Base-by-base conservation (phyloP, 345 rosid species). In the Eucalyptus sp. region DNA sequence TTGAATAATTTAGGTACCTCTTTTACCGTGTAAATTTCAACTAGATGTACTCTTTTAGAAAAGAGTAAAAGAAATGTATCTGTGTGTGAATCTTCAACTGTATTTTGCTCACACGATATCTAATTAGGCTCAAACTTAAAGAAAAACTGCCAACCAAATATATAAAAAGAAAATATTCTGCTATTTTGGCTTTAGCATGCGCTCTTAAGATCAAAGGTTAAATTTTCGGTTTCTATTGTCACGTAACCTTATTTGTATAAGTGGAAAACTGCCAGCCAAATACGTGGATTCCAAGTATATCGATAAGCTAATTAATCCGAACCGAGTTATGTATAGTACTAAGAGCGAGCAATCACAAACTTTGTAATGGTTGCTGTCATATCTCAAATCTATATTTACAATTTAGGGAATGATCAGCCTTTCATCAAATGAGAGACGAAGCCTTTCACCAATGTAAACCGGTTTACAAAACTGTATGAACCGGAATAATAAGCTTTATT, bases 291-390 rank as follows among this genome's bases (percentile, higher is more conserved):
- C 64, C 64, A 58, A 58, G 14, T 25, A 58, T 25, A 58, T 5
- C 29, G n/a, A 25, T 58, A 25, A 58, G 64, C 64, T 5, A 58
- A 58, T 58, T 25, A 1, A 58, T 58, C 64, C 13, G 64, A 25
- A 58, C n/a, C 2, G 6, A 58, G n/a, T 10, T 10, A 25, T 1
- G 14, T 1, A 3, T 25, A 0, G 60, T 22, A 54, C 12, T 24
- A 24, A 58, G 64, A 58, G 64, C 7, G 7, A 58, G 64, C 64
- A 58, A 27, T 58, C 14, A 11, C 64, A 58, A 25, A 25, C 64
- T 58, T 24, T 24, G 64, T 58, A 11, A 25, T 58, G 64, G 7
- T 58, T 25, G 13, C 13, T 25, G 3, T 58, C 64, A 58, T 25
- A 58, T 25, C 64, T 14, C 64, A 25, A 58, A 58, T 58, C 64